A percentile compares a stretch with the other conserved stretches of the same genome.
These are phyloP conservation scores for Ambrosiella beaveri DNA, from an alignment of 2,329 filamentous ascomycete species.

Conservation along the genomic window DNA sequence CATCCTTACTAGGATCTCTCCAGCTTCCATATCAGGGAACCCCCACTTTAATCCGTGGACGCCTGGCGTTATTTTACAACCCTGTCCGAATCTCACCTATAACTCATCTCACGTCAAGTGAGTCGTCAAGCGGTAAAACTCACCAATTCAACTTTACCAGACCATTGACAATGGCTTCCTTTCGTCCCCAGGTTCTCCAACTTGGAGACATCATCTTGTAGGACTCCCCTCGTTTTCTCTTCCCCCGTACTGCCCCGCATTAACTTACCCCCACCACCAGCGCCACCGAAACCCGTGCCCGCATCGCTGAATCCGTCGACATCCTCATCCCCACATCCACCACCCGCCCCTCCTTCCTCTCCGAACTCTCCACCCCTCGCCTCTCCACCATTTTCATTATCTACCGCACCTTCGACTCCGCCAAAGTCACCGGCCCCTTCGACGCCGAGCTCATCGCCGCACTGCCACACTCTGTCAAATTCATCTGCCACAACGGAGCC, in stretches of 20 bases:
- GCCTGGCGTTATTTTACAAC: neutral
- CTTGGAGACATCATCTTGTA: neutral
- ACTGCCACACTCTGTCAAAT: constrained; percentile 36
- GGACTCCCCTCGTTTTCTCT: neutral
- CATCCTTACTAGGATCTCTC: neutral
- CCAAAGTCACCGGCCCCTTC: constrained; percentile 47
- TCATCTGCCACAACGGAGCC: constrained; percentile 50
- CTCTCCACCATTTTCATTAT: constrained; percentile 48
- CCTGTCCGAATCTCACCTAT: neutral
- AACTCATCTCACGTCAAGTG: neutral
- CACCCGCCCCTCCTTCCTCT: constrained; percentile 48
- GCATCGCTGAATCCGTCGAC: constrained; percentile 45
- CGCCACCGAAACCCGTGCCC: constrained; percentile 47
- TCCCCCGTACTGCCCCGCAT: neutral
- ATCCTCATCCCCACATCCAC: constrained; percentile 43
- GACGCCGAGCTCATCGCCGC: constrained; percentile 51
- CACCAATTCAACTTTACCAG: too few species aligned
- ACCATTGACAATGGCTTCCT: neutral
- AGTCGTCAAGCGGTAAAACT: too few species aligned
- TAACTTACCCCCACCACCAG: constrained; percentile 22
- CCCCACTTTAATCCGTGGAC: neutral
- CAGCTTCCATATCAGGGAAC: neutral
- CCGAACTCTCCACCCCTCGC: constrained; percentile 44
- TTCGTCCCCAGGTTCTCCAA: neutral
- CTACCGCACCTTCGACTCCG: constrained; percentile 55